A percentile compares a stretch with the other conserved stretches of the same genome.
Conservation (phyloP, 2,329 filamentous ascomycete genomes). For the Sclerotiophoma versabilis region DNA sequence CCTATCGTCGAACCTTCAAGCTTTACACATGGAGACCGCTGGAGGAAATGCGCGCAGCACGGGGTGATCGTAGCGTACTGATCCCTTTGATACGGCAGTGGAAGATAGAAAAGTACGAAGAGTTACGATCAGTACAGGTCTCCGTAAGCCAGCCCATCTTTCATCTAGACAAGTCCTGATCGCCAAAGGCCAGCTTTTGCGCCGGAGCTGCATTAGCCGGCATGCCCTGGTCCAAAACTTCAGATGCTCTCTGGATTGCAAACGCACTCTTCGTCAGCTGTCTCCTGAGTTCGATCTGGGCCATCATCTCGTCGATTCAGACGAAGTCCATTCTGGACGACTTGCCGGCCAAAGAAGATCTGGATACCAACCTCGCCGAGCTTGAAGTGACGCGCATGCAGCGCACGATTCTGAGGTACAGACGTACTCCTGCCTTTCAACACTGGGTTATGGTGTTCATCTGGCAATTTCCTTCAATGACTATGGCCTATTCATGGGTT, state of each 20-base stretch:
- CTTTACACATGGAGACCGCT: constrained; percentile 41
- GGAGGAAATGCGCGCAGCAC: constrained; percentile 28
- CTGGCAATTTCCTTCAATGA: constrained; percentile 43
- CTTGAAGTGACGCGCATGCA: constrained; percentile 29
- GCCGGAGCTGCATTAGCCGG: constrained; percentile 33
- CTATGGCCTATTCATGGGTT: constrained; percentile 39
- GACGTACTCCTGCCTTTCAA: constrained; percentile 29
- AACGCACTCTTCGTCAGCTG: constrained; percentile 35
- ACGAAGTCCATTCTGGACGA: constrained; percentile 39
- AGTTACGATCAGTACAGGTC: constrained; percentile 37
- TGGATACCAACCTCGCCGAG: constrained; percentile 25
- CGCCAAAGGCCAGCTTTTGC: constrained; percentile 35
- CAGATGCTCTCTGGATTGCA: constrained; percentile 29
- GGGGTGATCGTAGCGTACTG: constrained; percentile 25
- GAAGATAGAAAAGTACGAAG: constrained; percentile 39
- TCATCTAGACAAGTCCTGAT: constrained; percentile 3
- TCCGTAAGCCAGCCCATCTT: constrained; percentile 17
- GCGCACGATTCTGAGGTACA: constrained; percentile 33
- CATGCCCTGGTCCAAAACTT: constrained; percentile 27
- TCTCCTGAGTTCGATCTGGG: constrained; percentile 38
- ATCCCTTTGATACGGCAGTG: constrained; percentile 29
- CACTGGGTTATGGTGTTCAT: constrained; percentile 41
- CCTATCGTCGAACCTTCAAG: constrained; percentile 41
- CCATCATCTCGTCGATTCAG: constrained; percentile 40
- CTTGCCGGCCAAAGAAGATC: constrained; percentile 29